Evolutionary conservation across 345 rosid genomes (phyloP).

Genomic region (Brassica carinata): DNA sequence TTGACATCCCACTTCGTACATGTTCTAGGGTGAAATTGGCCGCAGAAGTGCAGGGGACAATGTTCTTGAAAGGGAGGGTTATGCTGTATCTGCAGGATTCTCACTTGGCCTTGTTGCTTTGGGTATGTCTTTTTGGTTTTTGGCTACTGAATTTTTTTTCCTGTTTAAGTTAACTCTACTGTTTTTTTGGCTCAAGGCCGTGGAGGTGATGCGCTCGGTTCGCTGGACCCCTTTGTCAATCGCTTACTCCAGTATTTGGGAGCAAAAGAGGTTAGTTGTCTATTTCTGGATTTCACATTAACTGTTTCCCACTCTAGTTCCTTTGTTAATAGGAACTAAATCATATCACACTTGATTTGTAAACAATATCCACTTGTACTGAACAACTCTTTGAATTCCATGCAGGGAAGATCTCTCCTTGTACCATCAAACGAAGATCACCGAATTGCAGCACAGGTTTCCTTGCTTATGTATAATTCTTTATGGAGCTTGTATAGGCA

Average conservation of each 20-base stretch:
- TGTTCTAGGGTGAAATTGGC: conserved; percentile 83
- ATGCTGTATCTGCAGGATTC: conserved; percentile 99
- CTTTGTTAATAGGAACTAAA: conserved; percentile 21
- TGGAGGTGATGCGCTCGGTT: conserved; percentile 81
- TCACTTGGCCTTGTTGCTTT: conserved; percentile 92
- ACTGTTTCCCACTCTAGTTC: conserved; percentile 25
- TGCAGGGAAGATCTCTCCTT: conserved; percentile 65
- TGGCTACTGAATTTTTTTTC: conserved; percentile 1
- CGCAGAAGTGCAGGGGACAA: conserved; percentile 98
- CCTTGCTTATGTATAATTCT: conserved; percentile 27
- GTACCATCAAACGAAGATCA: conserved; percentile 61
- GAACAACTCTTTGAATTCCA: conserved; percentile 29
- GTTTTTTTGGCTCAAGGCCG: conserved; percentile 63
- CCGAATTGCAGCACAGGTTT: conserved; percentile 79
- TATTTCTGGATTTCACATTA: conserved; percentile 14
- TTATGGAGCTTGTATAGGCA: conserved; percentile 18
- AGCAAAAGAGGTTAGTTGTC: conserved; percentile 68
- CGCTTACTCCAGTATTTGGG: conserved; percentile 83
- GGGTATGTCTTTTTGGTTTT: conserved; percentile 55
- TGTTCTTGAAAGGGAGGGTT: conserved; percentile 98
- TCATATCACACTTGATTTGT: not conserved
- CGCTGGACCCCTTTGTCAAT: conserved; percentile 64
- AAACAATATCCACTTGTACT: conserved; percentile 12
- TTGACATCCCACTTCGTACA: conserved; percentile 27
- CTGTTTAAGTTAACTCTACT: conserved; percentile 23